A percentile compares a stretch with the other conserved stretches of the same genome.
Evolutionary conservation across 345 rosid species (phyloP).

Genomic region (Arabis alpina): DNA sequence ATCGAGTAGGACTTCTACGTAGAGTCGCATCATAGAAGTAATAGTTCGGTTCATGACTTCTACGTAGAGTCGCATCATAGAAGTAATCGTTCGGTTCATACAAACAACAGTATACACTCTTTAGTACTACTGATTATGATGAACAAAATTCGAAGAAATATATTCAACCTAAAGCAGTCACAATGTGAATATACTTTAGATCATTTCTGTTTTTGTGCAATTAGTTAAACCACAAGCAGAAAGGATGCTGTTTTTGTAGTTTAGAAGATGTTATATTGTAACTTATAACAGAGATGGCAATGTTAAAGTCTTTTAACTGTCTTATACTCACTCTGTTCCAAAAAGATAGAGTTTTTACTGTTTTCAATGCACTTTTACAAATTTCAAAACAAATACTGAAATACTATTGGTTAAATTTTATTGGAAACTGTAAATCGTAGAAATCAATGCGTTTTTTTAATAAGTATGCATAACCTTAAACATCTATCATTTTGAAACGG

Average conservation of each 20-base stretch:
- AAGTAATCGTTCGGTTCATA: neutral
- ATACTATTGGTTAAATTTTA: no score
- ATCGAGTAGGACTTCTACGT: constrained; percentile 15
- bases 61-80: neutral
- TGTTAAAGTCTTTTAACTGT: neutral
- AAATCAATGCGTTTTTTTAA: no score
- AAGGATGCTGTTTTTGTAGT: neutral
- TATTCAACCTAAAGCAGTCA: constrained; percentile 1
- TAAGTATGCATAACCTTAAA: no score
- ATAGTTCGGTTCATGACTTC: neutral
- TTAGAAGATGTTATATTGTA: no score
- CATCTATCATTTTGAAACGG: no score
- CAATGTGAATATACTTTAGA: neutral
- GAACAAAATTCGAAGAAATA: neutral
- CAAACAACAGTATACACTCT: neutral
- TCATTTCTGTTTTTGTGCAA: neutral
- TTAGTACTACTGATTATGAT: constrained; percentile 1
- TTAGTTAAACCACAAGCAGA: neutral
- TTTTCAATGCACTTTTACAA: no score
- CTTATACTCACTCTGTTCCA: no score
- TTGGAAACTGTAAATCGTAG: no score
- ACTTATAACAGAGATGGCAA: neutral
- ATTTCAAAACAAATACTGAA: no score
- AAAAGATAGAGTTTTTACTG: no score
- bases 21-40: neutral